Evolutionary conservation across 768 basidiomycete species (phyloP).

Genomic region (Hydnum rufescens): DNA sequence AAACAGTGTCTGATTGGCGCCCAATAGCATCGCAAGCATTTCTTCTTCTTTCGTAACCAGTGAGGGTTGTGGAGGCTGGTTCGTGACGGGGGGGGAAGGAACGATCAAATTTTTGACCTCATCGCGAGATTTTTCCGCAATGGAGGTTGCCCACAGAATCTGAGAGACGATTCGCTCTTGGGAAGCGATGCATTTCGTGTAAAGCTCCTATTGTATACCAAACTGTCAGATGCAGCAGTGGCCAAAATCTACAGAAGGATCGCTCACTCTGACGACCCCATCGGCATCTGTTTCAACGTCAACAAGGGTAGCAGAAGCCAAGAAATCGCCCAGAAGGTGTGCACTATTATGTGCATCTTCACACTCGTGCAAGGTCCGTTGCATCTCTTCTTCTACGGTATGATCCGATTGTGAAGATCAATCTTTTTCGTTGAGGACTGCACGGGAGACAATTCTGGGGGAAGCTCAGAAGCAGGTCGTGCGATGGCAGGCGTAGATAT

Average conservation of each 20-base stretch:
- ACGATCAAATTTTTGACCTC: constrained; percentile 9
- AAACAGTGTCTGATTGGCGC: constrained; percentile 49
- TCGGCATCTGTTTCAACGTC: constrained; percentile 29
- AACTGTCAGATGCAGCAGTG: too few species aligned
- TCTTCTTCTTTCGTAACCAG: constrained; percentile 34
- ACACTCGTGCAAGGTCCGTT: constrained; percentile 68
- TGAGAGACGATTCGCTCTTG: constrained; percentile 74
- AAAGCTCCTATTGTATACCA: constrained; percentile 47
- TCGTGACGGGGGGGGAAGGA: constrained; percentile 5
- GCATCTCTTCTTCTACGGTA: constrained; percentile 79
- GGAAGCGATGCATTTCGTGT: constrained; percentile 53
- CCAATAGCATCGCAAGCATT: constrained; percentile 50
- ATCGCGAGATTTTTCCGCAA: constrained; percentile 48
- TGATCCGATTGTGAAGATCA: constrained; percentile 54
- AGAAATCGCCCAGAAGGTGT: constrained; percentile 44
- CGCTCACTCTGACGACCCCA: constrained; percentile 51
- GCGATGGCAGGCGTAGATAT: background rate
- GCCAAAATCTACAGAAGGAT: too few species aligned
- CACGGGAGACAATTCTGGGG: background rate
- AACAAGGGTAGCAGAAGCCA: constrained; percentile 49
- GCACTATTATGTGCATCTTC: constrained; percentile 72
- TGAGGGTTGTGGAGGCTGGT: constrained; percentile 12
- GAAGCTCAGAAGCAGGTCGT: background rate
- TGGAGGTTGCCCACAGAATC: constrained; percentile 78
- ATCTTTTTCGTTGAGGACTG: background rate